These are phyloP conservation scores for Russula compacta DNA, from an alignment of 768 basidiomycete genomes.

Conservation along the genomic window DNA sequence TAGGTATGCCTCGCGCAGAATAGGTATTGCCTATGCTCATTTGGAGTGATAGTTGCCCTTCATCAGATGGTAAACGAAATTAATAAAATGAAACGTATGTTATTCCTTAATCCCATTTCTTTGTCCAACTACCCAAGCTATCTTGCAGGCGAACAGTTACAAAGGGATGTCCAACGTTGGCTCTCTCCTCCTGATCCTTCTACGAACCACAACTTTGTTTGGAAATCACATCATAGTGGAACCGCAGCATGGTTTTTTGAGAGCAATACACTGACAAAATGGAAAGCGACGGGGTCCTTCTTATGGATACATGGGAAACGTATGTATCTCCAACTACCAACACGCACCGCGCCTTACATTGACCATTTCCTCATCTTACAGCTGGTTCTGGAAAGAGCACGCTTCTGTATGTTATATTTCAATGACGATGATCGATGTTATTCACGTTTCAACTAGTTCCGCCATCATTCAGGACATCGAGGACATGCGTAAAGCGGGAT, in stretches of 20 bases:
- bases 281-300: not conserved
- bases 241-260: not conserved
- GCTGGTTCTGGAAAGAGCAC: conserved; percentile 6
- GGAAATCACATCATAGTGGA: not conserved
- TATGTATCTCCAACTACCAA: not conserved
- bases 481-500: not conserved
- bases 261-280: not conserved
- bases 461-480: conserved; percentile 1
- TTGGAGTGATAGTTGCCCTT: not conserved
- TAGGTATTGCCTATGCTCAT: not conserved
- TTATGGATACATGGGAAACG: conserved; percentile 5
- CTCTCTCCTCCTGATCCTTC: not conserved
- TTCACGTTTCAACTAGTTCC: not conserved
- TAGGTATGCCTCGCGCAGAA: not conserved
- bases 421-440: too few relatives aligned
- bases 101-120: not conserved
- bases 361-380: not conserved
- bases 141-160: not conserved
- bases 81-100: not conserved
- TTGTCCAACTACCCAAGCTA: not conserved
- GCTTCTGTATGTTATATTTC: not conserved
- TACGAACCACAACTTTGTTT: not conserved
- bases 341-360: not conserved
- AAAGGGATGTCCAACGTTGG: not conserved
- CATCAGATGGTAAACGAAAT: not conserved